Conservation (phyloP, 2,329 filamentous ascomycete species). For the Nigrospora oryzae region DNA sequence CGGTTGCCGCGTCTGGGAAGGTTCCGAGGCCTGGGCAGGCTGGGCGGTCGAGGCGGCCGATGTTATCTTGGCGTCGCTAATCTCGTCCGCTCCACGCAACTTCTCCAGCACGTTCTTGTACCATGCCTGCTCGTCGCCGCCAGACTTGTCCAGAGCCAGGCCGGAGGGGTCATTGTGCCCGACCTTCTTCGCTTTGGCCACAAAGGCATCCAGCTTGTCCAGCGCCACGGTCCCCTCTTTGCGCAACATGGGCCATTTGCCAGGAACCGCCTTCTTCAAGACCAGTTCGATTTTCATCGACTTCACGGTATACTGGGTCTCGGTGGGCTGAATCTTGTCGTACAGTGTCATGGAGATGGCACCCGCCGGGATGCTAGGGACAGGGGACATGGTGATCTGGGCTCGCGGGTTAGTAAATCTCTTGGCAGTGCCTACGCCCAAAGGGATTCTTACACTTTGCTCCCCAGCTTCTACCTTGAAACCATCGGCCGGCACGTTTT, state of each 20-base stretch:
- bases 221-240: conserved; percentile 30
- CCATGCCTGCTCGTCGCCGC: conserved; percentile 10
- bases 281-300: conserved; percentile 73
- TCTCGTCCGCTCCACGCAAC: too few species aligned
- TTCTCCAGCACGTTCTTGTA: conserved; percentile 12
- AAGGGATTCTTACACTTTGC: conserved; percentile 7
- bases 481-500: conserved; percentile 29
- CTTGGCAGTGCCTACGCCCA: too few species aligned
- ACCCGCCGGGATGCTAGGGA: conserved; percentile 44
- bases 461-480: conserved; percentile 27
- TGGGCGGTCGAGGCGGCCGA: too few species aligned
- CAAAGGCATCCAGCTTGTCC: conserved; percentile 11
- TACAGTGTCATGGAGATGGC: conserved; percentile 56
- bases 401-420: too few species aligned
- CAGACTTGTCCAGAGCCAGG: conserved; percentile 10
- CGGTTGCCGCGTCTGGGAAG: too few species aligned
- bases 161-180: conserved; percentile 10
- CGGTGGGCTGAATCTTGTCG: conserved; percentile 50
- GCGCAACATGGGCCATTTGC: conserved; percentile 58
- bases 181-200: neutral
- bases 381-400: conserved; percentile 11
- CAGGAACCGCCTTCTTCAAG: conserved; percentile 57
- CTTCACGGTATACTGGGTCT: conserved; percentile 57
- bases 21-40: too few species aligned
- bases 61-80: too few species aligned